Base-by-base conservation (phyloP, 495 filamentous ascomycete species). In the Chlorociboria aeruginascens region DNA sequence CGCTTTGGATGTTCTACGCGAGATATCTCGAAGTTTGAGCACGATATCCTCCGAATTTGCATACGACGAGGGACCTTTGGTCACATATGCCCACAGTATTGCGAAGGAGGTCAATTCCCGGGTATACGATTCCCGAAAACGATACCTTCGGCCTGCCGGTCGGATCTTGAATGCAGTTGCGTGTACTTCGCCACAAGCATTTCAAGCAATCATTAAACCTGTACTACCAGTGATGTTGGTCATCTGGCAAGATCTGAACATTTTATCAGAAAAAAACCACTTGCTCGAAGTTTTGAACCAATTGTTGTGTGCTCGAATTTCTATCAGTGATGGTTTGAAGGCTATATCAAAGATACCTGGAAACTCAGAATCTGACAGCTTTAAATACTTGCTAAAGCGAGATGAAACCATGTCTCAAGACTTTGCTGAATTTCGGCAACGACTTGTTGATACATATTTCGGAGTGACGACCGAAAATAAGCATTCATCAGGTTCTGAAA, bases 1-100 rank as follows among this genome's bases (percentile, higher is more conserved):
- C 4, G 68, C 73, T 8, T 53, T 74, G 7, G 61, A 70, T 6
- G 67, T 73, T 14, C 59, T 78, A 31, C 55, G 61, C 6, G 59
- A 66, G 36, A 65, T 74, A 12, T 60, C 69, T 0, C 56, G 54
- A 35, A 37, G 30, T 4, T 17, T 61, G 8, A 40, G 40, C 9
- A 32, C 6, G 10, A 14, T 14, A 6, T 7, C 8, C 1, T 10
- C 30, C 4, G 32, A 44, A 10, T 53, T 43, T 43, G 14, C 12
- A 4, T n/a, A 42, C 10, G 28, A 20, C 3, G 31, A 48, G 1
- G 46, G 37, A 14, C 30, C 43, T 7, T 36, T 46, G 10, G 25
- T 39, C 30, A 29, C 30, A 9, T 51, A 40, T n/a, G 30, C 50
- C 14, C 8, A 31, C 8, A 29, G 13, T 14, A 46, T 35, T 37